phyloP scores from a whole-genome alignment of 2,329 filamentous ascomycete species.

The Xylaria sp. region DNA sequence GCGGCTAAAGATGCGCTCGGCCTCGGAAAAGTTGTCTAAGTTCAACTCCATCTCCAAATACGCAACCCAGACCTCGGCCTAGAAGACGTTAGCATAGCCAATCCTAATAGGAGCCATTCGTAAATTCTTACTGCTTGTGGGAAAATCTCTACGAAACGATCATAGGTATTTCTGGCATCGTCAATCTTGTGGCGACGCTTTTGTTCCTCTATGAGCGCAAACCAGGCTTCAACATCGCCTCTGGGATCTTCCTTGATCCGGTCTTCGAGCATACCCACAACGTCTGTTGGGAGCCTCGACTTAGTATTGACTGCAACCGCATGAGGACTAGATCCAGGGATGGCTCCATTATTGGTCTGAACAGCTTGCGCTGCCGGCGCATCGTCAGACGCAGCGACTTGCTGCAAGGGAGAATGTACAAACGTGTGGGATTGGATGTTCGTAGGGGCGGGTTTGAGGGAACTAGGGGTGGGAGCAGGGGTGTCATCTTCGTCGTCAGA shows the following conservation, averaged over 20 bases:
- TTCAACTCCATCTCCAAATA: slow-evolving; percentile 88
- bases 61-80: slow-evolving; percentile 89
- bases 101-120: too few relatives aligned
- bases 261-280: slow-evolving; percentile 76
- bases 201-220: slow-evolving; percentile 79
- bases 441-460: slow-evolving; percentile 26
- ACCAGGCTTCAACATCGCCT: slow-evolving; percentile 89
- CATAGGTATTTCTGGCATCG: slow-evolving; percentile 72
- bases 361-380: slow-evolving; percentile 1
- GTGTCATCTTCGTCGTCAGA: slow-evolving; percentile 53
- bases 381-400: slow-evolving; percentile 22
- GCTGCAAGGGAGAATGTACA: slow-evolving; percentile 26
- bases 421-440: slow-evolving; percentile 19
- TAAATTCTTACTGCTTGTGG: slow-evolving; percentile 73
- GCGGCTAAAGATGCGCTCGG: slow-evolving; percentile 78
- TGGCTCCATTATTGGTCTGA: slow-evolving; percentile 18
- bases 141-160: slow-evolving; percentile 82
- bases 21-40: slow-evolving; percentile 71
- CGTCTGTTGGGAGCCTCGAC: slow-evolving; percentile 55
- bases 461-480: slow-evolving; percentile 18
- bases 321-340: slow-evolving; percentile 7
- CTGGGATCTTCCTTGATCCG: slow-evolving; percentile 87
- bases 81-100: slow-evolving; percentile 32
- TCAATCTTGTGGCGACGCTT: slow-evolving; percentile 76
- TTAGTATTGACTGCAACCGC: slow-evolving; percentile 18